A percentile compares a stretch with the other conserved stretches of the same genome.
Conservation (phyloP, 2,329 filamentous ascomycete species). For the Nemania sp. region DNA sequence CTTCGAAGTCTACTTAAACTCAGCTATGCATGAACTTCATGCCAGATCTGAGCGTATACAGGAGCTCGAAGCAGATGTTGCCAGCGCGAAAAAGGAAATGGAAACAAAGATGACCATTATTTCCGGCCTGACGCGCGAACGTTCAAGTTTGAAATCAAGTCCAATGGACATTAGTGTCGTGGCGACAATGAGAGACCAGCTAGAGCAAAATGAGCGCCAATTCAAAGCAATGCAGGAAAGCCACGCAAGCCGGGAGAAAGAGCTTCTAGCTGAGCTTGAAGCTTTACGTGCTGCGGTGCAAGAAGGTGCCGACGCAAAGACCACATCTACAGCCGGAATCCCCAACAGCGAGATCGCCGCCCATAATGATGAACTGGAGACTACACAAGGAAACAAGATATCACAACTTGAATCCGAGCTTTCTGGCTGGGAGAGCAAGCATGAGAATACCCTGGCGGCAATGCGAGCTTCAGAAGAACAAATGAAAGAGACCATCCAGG, state of each 20-base stretch:
- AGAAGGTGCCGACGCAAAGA: constrained; percentile 33
- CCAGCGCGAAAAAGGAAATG: constrained; percentile 89
- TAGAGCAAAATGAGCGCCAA: constrained; percentile 83
- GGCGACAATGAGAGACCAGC: constrained; percentile 81
- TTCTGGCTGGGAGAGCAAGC: constrained; percentile 73
- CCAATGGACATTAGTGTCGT: constrained; percentile 92
- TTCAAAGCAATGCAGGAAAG: constrained; percentile 73
- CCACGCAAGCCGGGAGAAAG: constrained; percentile 73
- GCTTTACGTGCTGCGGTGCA: constrained; percentile 62
- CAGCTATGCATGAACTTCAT: constrained; percentile 91
- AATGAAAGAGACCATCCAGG: constrained; percentile 70
- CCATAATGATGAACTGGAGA: constrained; percentile 39
- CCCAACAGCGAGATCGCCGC: constrained; percentile 39
- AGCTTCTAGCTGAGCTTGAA: constrained; percentile 73
- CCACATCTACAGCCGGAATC: constrained; percentile 19
- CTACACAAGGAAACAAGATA: constrained; percentile 60
- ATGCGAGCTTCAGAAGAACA: constrained; percentile 74
- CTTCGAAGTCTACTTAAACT: constrained; percentile 89
- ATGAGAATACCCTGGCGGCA: constrained; percentile 68
- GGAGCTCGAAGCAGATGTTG: constrained; percentile 82
- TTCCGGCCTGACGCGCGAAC: constrained; percentile 86
- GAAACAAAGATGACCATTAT: constrained; percentile 97
- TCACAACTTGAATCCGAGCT: constrained; percentile 72
- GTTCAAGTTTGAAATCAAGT: constrained; percentile 81
- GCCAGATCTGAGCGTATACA: constrained; percentile 85